A percentile compares a stretch with the other conserved stretches of the same genome.
Evolutionary conservation across 352 stramenopile genomes (phyloP).

Genomic region (Phytophthora lateralis): DNA sequence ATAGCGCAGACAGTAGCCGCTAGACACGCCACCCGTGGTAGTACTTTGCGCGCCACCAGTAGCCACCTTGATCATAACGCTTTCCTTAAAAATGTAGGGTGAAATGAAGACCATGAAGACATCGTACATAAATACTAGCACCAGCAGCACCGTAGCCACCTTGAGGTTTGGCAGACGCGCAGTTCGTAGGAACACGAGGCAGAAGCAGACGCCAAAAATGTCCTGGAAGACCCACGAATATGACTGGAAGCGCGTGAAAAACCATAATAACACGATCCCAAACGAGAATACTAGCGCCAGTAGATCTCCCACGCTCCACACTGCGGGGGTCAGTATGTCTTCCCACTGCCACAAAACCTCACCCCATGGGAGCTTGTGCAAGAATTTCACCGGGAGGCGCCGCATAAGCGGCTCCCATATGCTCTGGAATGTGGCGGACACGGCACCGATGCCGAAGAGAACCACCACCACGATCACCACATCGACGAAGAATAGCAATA

Average conservation of each 20-base stretch:
- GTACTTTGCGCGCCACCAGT: slow-evolving; percentile 77
- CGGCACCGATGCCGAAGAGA: slow-evolving; percentile 62
- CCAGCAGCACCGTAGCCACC: slow-evolving; percentile 91
- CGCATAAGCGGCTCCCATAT: slow-evolving; percentile 69
- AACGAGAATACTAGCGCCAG: slow-evolving; percentile 73
- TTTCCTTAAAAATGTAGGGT: slow-evolving; percentile 89
- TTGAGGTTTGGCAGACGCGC: slow-evolving; percentile 93
- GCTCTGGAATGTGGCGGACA: slow-evolving; percentile 58
- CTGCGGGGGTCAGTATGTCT: slow-evolving; percentile 51
- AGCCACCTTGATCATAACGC: slow-evolving; percentile 95
- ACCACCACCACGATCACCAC: slow-evolving; percentile 81
- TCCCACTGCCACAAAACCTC: slow-evolving; percentile 52
- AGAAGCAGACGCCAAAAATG: slow-evolving; percentile 94
- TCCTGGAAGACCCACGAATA: slow-evolving; percentile 94
- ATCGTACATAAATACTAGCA: slow-evolving; percentile 96
- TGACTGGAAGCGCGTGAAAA: slow-evolving; percentile 75
- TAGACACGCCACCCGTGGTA: slow-evolving; percentile 40
- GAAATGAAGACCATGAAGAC: slow-evolving; percentile 97
- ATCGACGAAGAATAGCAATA: slow-evolving; percentile 92
- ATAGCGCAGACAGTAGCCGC: slow-evolving; percentile 77
- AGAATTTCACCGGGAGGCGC: slow-evolving; percentile 27
- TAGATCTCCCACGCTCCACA: slow-evolving; percentile 89
- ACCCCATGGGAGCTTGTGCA: slow-evolving; percentile 48
- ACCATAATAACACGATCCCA: slow-evolving; percentile 59
- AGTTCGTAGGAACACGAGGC: slow-evolving; percentile 91